Base-by-base conservation (phyloP, 1,139 yeast genomes). In the Pichia kudriavzevii region DNA sequence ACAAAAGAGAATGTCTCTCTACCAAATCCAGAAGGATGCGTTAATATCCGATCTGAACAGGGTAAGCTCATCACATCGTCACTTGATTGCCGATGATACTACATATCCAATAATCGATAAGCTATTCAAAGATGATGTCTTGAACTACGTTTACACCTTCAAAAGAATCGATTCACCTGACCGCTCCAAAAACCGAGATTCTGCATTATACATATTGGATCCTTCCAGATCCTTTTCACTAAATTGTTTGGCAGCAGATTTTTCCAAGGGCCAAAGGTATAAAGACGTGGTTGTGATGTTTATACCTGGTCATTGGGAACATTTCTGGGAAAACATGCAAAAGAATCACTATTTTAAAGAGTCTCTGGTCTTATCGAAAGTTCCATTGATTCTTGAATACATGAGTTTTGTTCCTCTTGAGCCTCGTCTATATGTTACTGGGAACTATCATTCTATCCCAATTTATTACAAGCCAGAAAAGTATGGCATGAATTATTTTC, bases 401-500 rank as follows among this genome's bases (percentile, higher is more conserved):
- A 42, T 58, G 14, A 45, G 54, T 26, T 39, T 55, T 38, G 36
- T 43, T 6, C 56, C 60, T 1, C 19, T 53, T 2, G 60, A 55
- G 21, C 43, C 47, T 17, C 44, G 50, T 13, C 38, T 53, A 5
- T 58, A 43, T 36, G 50, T 52, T 8, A 50, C 59, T 7, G 53
- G 53, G 21, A 47, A 46, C 14, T 50, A 53, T 58, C 62, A 75
- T 45, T 72, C 94, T 2, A 65, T 85, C 59, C 88, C 88, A 29
- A 65, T 78, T 24, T 82, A 80, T 51, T 87, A 76, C 58, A 85
- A 83, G 52, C 81, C 74, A 54, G 79, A 79, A 52, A 66, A 64
- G 26, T 66, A 72, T 38, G 85, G 94, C 52, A 57, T 64, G 22
- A 79, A 77, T 38, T 60, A 79, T 37, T 78, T 83, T 22, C 63